phyloP scores from a whole-genome alignment of 2,329 filamentous ascomycete genomes.

The Colletotrichum gigasporum region DNA sequence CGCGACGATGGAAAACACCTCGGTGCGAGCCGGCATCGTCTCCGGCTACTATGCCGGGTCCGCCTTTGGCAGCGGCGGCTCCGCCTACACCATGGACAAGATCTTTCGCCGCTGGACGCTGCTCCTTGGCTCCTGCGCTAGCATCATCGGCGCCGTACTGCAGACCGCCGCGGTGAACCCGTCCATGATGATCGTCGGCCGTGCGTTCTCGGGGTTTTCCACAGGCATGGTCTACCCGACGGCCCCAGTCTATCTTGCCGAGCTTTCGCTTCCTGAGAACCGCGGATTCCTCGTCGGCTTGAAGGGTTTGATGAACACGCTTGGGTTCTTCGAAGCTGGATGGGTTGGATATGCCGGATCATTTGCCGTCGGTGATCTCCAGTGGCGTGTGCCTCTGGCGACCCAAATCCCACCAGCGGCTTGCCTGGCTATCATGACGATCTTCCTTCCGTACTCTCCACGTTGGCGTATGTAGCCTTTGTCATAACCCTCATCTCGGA shows the following conservation, averaged over 20 bases:
- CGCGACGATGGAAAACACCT: not conserved
- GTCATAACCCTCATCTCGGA: not conserved
- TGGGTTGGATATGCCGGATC: conserved; percentile 51
- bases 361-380: conserved; percentile 39
- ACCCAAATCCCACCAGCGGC: conserved; percentile 40
- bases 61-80: conserved; percentile 20
- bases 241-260: conserved; percentile 39
- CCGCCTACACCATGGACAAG: conserved; percentile 24
- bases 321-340: conserved; percentile 48
- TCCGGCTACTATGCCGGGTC: conserved; percentile 30
- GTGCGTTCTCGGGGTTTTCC: conserved; percentile 36
- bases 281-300: conserved; percentile 39
- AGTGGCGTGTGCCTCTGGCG: conserved; percentile 46
- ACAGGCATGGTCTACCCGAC: conserved; percentile 36
- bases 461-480: conserved; percentile 36
- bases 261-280: conserved; percentile 37
- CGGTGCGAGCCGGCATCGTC: conserved; percentile 18
- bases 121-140: conserved; percentile 10
- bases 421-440: conserved; percentile 33
- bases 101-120: conserved; percentile 12
- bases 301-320: conserved; percentile 44
- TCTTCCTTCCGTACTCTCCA: conserved; percentile 39
- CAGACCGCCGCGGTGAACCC: conserved; percentile 34
- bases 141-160: conserved; percentile 26
- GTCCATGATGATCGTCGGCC: conserved; percentile 40